Conservation (phyloP, 2,329 filamentous ascomycete species). For the Venturia aucupariae region DNA sequence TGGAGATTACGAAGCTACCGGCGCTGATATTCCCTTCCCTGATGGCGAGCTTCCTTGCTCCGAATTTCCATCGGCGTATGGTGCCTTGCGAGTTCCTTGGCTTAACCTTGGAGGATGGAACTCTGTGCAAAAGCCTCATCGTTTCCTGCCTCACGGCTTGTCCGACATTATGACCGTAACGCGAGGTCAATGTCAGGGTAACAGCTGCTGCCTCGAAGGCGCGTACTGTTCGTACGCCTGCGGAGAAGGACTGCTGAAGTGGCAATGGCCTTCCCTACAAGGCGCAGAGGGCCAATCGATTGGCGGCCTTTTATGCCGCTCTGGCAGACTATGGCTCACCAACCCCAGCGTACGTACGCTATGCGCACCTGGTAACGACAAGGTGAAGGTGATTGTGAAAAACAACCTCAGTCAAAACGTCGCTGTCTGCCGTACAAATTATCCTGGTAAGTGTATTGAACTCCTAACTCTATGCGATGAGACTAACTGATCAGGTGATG, state of each 20-base stretch:
- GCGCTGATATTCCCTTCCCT: slow-evolving; percentile 54
- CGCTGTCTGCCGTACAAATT: slow-evolving; percentile 87
- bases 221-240: slow-evolving; percentile 89
- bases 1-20: not conserved
- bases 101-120: slow-evolving; percentile 66
- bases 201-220: slow-evolving; percentile 51
- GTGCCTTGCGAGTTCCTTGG: slow-evolving; percentile 62
- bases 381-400: slow-evolving; percentile 54
- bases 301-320: slow-evolving; percentile 76
- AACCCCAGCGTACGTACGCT: slow-evolving; percentile 58
- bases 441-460: slow-evolving; percentile 55
- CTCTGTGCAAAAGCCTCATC: slow-evolving; percentile 56
- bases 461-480: not conserved
- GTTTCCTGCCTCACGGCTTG: slow-evolving; percentile 28
- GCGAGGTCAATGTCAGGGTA: slow-evolving; percentile 46
- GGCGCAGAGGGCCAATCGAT: slow-evolving; percentile 74
- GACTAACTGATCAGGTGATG: slow-evolving; percentile 43
- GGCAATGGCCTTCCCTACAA: slow-evolving; percentile 76
- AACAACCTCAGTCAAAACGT: slow-evolving; percentile 63
- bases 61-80: slow-evolving; percentile 71
- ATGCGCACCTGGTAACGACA: slow-evolving; percentile 63
- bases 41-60: slow-evolving; percentile 63
- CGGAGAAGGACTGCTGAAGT: slow-evolving; percentile 83
- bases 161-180: slow-evolving; percentile 55
- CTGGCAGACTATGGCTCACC: slow-evolving; percentile 69